Evolutionary conservation across 192 early-diverging fungal genomes (phyloP).

Genomic region (Mortierella antarctica): DNA sequence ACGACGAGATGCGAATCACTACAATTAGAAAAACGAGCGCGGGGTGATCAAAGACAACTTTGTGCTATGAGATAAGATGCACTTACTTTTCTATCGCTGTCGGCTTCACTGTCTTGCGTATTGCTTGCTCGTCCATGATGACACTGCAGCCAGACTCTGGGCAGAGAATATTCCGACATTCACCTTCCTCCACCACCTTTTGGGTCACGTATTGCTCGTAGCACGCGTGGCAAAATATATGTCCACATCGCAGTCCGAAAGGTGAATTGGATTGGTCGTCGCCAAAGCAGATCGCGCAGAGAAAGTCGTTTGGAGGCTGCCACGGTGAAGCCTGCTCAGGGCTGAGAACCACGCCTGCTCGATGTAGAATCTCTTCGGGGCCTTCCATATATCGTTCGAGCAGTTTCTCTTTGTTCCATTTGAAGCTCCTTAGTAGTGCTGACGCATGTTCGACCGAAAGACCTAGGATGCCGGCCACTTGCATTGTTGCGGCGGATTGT

Average conservation of each 20-base stretch:
- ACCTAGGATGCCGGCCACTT: conserved; percentile 80
- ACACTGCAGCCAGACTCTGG: conserved; percentile 78
- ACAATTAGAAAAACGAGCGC: too few species aligned
- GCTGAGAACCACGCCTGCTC: conserved; percentile 76
- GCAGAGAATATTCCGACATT: conserved; percentile 89
- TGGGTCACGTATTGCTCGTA: conserved; percentile 85
- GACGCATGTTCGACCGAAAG: conserved; percentile 72
- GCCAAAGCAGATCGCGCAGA: conserved; percentile 92
- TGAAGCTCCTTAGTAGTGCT: conserved; percentile 78
- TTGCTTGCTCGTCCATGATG: conserved; percentile 85
- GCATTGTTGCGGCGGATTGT: conserved; percentile 72
- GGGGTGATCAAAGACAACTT: too few species aligned
- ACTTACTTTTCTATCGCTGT: conserved; percentile 70
- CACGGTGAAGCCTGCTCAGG: conserved; percentile 51
- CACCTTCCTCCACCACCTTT: conserved; percentile 91
- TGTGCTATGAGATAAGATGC: not conserved
- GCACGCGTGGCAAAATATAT: conserved; percentile 89
- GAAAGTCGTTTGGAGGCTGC: conserved; percentile 61
- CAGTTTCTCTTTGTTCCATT: conserved; percentile 88
- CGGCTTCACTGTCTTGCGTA: conserved; percentile 71
- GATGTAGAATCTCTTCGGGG: conserved; percentile 61
- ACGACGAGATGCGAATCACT: not conserved
- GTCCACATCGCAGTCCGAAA: conserved; percentile 82
- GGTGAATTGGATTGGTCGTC: conserved; percentile 65
- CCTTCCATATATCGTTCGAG: conserved; percentile 82